Evolutionary conservation across 371 early-diverging fungal genomes (phyloP), one percentile per base, ranked within the genome.

Genomic region (Mortierella sp.): DNA sequence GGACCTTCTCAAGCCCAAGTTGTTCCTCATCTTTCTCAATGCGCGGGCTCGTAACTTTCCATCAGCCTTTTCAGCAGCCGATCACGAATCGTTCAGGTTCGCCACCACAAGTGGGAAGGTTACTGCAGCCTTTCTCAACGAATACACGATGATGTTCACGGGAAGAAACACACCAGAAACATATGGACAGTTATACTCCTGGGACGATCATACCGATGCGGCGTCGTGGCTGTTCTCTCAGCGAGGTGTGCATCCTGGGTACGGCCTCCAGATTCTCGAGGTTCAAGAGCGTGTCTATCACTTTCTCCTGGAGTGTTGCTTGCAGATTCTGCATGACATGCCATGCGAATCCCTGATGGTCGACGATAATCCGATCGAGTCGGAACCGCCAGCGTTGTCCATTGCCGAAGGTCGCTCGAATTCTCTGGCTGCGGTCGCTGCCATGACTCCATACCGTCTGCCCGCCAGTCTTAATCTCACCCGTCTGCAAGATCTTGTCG

Each of bases 1-100:
- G 73, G 78, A 78, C 31, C 78, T 78, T 45, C 41, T 78, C n/a
- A 78, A 78, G 41, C 73, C 73, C 66, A 78, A 78, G 50, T n/a
- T 78, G 24, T 29, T 78, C 52, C 78, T 73, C 61, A 70, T 78
- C 37, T 78, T 78, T 55, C 78, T 78, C 73, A 78, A 78, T 61
- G 55, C 73, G 26, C 65, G 78, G 22, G 78, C 66, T 34, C 78
- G 78, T 65, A 63, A 78, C 65, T 78, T 47, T 44, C 73, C 78
- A 26, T 78, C 78, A 31, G 73, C 45, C 64, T 78, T 78, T 73
- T 61, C 78, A 34, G 78, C 53, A 40, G 73, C 78, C 39, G 78
- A 78, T 55, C 40, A 66, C 16, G 43, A 53, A 10, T 78, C 78
- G 41, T 78, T 78, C 70, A 72, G 70, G 31, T 65, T 78, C 65